These are phyloP conservation scores for Diaporthe sp. DNA, from an alignment of 2,329 filamentous ascomycete species.

Conservation along the genomic window DNA sequence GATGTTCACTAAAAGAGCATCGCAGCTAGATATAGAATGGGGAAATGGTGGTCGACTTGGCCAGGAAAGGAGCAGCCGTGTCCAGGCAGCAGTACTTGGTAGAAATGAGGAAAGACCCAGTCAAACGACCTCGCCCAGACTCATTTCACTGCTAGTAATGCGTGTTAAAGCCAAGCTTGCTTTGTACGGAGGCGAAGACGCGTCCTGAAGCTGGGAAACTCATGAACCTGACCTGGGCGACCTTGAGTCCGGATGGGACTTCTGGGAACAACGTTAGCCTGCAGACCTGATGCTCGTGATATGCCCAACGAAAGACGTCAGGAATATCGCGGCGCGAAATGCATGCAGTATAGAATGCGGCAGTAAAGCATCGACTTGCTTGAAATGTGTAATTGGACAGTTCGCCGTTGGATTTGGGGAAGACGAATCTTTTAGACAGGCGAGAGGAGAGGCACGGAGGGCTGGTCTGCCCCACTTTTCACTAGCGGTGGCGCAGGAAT, in stretches of 20 bases:
- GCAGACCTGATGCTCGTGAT: not conserved
- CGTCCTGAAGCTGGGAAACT: not conserved
- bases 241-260: not conserved
- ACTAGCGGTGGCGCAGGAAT: constrained; percentile 13
- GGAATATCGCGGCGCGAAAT: not conserved
- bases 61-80: not conserved
- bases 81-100: not conserved
- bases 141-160: too few species aligned
- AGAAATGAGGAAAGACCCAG: not conserved
- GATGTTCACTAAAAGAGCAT: not conserved
- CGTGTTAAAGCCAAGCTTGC: not conserved
- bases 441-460: not conserved
- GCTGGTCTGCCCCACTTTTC: not conserved
- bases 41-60: not conserved
- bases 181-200: not conserved
- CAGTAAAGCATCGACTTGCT: not conserved
- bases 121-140: not conserved
- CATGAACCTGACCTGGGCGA: not conserved
- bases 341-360: not conserved
- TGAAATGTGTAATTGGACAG: not conserved
- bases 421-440: not conserved
- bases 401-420: not conserved
- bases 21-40: too few species aligned
- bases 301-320: not conserved
- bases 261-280: not conserved